Evolutionary conservation across 768 basidiomycete species (phyloP), one percentile per base, ranked within the genome.

Genomic region (Hericium erinaceus): DNA sequence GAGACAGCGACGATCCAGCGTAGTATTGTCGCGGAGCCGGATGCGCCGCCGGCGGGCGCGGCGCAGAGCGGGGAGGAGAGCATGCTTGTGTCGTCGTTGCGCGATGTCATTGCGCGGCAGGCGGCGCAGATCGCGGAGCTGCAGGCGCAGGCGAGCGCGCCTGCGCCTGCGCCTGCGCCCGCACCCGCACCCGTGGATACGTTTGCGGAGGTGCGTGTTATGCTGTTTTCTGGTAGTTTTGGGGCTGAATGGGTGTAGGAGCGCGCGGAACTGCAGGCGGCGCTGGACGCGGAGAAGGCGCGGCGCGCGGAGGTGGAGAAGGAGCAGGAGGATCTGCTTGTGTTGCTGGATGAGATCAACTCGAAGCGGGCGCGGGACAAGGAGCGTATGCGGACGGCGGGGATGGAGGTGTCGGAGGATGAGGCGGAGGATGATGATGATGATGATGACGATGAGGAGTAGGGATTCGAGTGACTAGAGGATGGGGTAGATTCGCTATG

Each of bases 281-380:
- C 82, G 57, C 68, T 93, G 11, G 69, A 72, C 39, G 72, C 72
- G 1, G 77, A 83, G 13, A 80, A 87, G 61, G 78, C 76, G 56
- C 88, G 85, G 67, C 79, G 81, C 52, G 85, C 81, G 62, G 93
- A 97, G 9, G 82, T 84, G 22, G 93, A 97, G 70, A 95, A 94
- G 71, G 95, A 99, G 69, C 95, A 98, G 64, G 95, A 98, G 68
- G 95, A 99, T 70, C 69, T 98, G 51, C 75, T 99, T 20, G 95
- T 99, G 11, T 72, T 98, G 37, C 75, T 99, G 3, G 97, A 98
- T 65, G 97, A 98, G 72, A 75, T 97, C 60, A 89, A 83, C 48
- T 80, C 75, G 61, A 99, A 99, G 73, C 78, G 95, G 54, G 81
- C 80, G 73, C 77, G 75, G 63, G 97, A 98, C 67, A 98, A 98